A percentile compares a stretch with the other conserved stretches of the same genome.
Evolutionary conservation across 2,329 filamentous ascomycete genomes (phyloP).

Genomic region (Leptoxyphium fumago): DNA sequence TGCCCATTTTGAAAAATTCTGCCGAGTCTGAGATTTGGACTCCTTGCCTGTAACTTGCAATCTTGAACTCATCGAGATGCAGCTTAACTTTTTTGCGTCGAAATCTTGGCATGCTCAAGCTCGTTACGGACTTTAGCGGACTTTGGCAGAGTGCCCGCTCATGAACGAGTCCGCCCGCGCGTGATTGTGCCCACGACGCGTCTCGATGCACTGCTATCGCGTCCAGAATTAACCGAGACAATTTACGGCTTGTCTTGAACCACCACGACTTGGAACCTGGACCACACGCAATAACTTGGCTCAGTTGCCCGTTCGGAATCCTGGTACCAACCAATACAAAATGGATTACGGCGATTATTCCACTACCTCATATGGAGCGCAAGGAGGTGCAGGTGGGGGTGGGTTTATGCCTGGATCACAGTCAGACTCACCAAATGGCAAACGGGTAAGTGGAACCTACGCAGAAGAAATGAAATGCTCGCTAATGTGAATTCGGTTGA

Average conservation of each 20-base stretch:
- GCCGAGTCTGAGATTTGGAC: background rate
- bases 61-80: background rate
- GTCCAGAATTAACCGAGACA: too few species aligned
- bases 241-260: too few species aligned
- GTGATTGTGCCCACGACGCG: background rate
- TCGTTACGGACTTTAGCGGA: too few species aligned
- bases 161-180: too few species aligned
- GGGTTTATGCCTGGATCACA: slow-evolving; percentile 41
- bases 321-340: slow-evolving; percentile 1
- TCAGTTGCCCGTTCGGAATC: background rate
- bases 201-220: background rate
- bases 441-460: slow-evolving; percentile 11
- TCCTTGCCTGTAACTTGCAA: background rate
- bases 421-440: slow-evolving; percentile 26
- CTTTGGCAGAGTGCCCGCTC: too few species aligned
- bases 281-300: background rate
- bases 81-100: background rate
- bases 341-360: slow-evolving; percentile 33
- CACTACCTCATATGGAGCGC: slow-evolving; percentile 40
- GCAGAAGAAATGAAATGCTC: too few species aligned
- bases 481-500: too few species aligned
- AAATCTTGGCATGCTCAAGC: background rate
- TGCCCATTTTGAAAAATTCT: slow-evolving; percentile 42
- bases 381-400: slow-evolving; percentile 40
- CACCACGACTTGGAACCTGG: background rate